phyloP scores from a whole-genome alignment of 2,329 filamentous ascomycete species.

The Aphanocladium album region DNA sequence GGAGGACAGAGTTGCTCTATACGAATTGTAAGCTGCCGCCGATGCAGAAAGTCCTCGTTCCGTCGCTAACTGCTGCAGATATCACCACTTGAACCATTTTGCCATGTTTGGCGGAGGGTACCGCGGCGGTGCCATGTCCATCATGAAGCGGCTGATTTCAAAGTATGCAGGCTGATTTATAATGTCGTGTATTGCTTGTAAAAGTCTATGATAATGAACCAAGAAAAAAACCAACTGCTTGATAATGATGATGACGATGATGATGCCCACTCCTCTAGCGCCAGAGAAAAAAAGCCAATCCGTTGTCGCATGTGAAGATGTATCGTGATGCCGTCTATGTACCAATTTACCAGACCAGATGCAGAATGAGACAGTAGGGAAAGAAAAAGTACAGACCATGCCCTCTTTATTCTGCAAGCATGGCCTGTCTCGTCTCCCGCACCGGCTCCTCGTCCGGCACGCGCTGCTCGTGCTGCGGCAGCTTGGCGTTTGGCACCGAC shows the following conservation, averaged over 20 bases:
- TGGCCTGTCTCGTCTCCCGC: constrained; percentile 32
- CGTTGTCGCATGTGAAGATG: constrained; percentile 5
- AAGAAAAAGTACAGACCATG: not conserved
- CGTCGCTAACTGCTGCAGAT: constrained; percentile 43
- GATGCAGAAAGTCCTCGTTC: not conserved
- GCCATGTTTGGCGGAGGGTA: constrained; percentile 81
- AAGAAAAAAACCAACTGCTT: not conserved
- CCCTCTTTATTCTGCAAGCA: constrained; percentile 32
- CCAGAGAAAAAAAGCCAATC: not conserved
- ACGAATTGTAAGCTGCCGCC: constrained; percentile 65
- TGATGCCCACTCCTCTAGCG: not conserved
- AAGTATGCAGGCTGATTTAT: constrained; percentile 55
- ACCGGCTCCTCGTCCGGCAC: constrained; percentile 19
- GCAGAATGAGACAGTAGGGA: not conserved
- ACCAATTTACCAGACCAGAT: not conserved
- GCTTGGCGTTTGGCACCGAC: constrained; percentile 27
- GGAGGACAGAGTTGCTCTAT: constrained; percentile 74
- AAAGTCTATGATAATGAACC: not conserved
- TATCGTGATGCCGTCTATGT: constrained; percentile 7
- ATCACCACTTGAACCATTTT: constrained; percentile 88
- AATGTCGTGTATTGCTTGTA: not conserved
- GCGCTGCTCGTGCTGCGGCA: constrained; percentile 23
- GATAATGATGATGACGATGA: not conserved
- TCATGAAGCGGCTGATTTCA: constrained; percentile 67
- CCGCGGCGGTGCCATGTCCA: constrained; percentile 66